Percentiles rank a stretch among this genome's conserved stretches.
Evolutionary conservation across 2,329 filamentous ascomycete genomes (phyloP).

Genomic region (Phoma herbarum): DNA sequence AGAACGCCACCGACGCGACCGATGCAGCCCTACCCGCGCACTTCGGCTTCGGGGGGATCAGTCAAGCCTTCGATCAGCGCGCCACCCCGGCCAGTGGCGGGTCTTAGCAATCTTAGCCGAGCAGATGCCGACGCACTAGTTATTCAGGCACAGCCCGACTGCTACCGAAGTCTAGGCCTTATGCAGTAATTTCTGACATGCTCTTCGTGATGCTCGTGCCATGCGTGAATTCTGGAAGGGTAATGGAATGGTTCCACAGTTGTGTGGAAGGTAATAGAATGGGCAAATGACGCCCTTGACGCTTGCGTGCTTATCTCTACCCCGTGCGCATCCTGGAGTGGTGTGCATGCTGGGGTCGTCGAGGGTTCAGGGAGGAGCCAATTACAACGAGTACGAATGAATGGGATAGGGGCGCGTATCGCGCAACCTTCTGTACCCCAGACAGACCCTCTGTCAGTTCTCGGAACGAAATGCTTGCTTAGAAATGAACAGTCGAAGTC

Average conservation of each 20-base stretch:
- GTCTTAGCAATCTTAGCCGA: constrained; percentile 32
- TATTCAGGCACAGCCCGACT: constrained; percentile 23
- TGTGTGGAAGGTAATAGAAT: constrained; percentile 13
- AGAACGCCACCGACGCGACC: constrained; percentile 10
- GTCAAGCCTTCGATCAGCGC: constrained; percentile 33
- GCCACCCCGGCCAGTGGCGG: constrained; percentile 31
- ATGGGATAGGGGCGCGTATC: background rate
- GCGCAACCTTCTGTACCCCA: constrained; percentile 16
- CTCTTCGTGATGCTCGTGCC: constrained; percentile 14
- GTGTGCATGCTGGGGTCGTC: constrained; percentile 11
- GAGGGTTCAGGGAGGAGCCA: constrained; percentile 12
- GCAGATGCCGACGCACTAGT: constrained; percentile 19
- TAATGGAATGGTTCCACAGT: constrained; percentile 18
- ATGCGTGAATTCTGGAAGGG: constrained; percentile 23
- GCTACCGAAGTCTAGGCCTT: constrained; percentile 24
- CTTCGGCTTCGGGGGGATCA: constrained; percentile 17
- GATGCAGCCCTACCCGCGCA: constrained; percentile 24
- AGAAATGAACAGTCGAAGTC: background rate
- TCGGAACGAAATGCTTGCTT: background rate
- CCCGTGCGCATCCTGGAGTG: constrained; percentile 17
- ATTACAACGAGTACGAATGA: background rate
- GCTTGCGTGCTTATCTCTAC: constrained; percentile 12
- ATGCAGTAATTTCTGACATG: constrained; percentile 30
- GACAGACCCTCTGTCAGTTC: constrained; percentile 13
- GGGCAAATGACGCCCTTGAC: constrained; percentile 15